phyloP scores from a whole-genome alignment of 305 asterid genomes.

The Galium porrigens region DNA sequence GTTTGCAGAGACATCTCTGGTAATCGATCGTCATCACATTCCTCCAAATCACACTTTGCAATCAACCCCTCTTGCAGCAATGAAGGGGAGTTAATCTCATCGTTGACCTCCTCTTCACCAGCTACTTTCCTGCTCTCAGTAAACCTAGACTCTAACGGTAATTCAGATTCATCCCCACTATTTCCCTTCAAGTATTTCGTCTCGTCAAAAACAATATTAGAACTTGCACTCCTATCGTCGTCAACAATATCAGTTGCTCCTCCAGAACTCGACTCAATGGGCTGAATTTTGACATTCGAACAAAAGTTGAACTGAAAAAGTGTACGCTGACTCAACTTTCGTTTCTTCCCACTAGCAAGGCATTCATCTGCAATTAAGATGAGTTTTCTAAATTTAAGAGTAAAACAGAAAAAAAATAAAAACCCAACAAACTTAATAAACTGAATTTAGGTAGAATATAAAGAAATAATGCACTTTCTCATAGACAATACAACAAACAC shows the following conservation, averaged over 20 bases:
- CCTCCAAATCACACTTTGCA: slow-evolving; percentile 21
- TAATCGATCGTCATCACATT: slow-evolving; percentile 24
- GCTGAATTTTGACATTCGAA: slow-evolving; percentile 27
- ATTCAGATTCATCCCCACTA: slow-evolving; percentile 10
- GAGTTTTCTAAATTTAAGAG: too few species aligned
- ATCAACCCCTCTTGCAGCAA: slow-evolving; percentile 20
- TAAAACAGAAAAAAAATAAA: not conserved
- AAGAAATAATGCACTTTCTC: not conserved
- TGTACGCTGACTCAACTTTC: slow-evolving; percentile 66
- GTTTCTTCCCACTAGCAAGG: slow-evolving; percentile 52
- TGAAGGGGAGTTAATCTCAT: slow-evolving; percentile 18
- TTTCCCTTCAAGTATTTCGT: slow-evolving; percentile 22
- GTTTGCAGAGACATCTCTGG: slow-evolving; percentile 41
- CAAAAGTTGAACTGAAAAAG: slow-evolving; percentile 62
- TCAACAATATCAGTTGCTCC: slow-evolving; percentile 14
- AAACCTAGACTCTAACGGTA: slow-evolving; percentile 13
- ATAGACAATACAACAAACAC: not conserved
- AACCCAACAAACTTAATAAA: not conserved
- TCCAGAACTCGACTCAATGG: slow-evolving; percentile 17
- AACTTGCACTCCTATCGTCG: slow-evolving; percentile 9
- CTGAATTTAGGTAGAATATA: not conserved
- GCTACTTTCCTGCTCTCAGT: slow-evolving; percentile 11
- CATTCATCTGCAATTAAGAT: slow-evolving; percentile 44
- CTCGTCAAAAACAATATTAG: slow-evolving; percentile 17
- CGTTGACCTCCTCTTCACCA: slow-evolving; percentile 18